Percentiles rank a stretch among this genome's conserved stretches.
These are phyloP conservation scores for Penicillium riverlandense DNA, from an alignment of 495 filamentous ascomycete species.

Conservation along the genomic window DNA sequence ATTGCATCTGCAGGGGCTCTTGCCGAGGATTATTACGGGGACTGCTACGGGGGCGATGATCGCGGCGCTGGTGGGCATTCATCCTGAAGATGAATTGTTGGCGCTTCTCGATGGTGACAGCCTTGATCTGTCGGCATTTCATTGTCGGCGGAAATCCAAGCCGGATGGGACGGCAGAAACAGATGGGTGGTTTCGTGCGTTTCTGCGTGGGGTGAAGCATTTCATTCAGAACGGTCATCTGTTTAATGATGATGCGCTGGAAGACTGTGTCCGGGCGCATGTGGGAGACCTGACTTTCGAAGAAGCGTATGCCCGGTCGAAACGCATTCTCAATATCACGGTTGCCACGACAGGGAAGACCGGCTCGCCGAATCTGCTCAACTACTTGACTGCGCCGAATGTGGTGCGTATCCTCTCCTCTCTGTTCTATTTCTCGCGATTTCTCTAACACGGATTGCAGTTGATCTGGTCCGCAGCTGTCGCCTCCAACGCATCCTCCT, in stretches of 20 bases:
- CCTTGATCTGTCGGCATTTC: constrained; percentile 79
- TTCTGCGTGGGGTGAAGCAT: constrained; percentile 53
- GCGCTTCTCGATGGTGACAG: constrained; percentile 67
- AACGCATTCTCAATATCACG: constrained; percentile 87
- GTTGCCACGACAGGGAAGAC: constrained; percentile 65
- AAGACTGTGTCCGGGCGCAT: constrained; percentile 79
- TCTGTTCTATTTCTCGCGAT: background rate
- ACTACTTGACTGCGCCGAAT: constrained; percentile 91
- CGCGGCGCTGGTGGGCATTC: constrained; percentile 81
- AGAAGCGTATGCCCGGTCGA: constrained; percentile 82
- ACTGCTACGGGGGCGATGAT: constrained; percentile 88
- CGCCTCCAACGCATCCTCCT: constrained; percentile 77
- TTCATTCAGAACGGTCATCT: constrained; percentile 74
- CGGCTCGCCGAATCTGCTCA: constrained; percentile 79
- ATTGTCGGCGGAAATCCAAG: constrained; percentile 21
- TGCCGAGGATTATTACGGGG: constrained; percentile 87
- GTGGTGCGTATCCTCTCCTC: constrained; percentile 58
- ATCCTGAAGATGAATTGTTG: constrained; percentile 80
- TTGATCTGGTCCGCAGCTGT: constrained; percentile 91
- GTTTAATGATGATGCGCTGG: constrained; percentile 72
- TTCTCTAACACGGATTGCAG: constrained; percentile 17
- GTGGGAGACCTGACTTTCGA: constrained; percentile 90
- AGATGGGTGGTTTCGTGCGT: constrained; percentile 46
- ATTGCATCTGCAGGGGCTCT: constrained; percentile 70
- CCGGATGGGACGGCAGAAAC: background rate